A percentile compares a stretch with the other conserved stretches of the same genome.
These are phyloP conservation scores for Suhomyces choctaworum DNA, from an alignment of 1,139 yeast species.

Conservation along the genomic window DNA sequence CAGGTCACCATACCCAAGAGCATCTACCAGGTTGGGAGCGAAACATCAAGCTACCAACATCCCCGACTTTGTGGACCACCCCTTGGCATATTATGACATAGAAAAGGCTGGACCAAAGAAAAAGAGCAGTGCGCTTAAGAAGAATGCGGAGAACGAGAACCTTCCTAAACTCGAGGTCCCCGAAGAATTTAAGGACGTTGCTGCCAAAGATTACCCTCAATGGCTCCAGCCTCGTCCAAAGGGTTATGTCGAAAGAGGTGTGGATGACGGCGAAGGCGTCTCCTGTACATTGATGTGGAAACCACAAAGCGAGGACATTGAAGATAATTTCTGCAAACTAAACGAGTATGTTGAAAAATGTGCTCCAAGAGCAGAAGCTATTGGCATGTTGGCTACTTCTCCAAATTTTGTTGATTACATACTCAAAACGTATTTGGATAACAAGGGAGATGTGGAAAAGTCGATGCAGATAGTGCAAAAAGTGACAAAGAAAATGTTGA, in stretches of 20 bases:
- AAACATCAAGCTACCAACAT: constrained; percentile 70
- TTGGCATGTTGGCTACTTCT: constrained; percentile 36
- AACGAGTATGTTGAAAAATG: constrained; percentile 60
- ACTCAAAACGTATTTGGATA: constrained; percentile 52
- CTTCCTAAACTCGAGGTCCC: constrained; percentile 46
- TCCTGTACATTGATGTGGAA: constrained; percentile 75
- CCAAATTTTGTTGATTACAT: constrained; percentile 84
- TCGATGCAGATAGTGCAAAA: constrained; percentile 43
- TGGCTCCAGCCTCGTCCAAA: constrained; percentile 81
- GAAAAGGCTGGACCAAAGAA: constrained; percentile 22
- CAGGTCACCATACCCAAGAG: constrained; percentile 75
- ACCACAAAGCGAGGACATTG: constrained; percentile 36
- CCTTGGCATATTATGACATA: constrained; percentile 65
- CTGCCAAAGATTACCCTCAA: constrained; percentile 56
- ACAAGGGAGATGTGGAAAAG: constrained; percentile 47
- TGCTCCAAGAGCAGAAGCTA: constrained; percentile 53
- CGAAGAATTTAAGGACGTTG: constrained; percentile 39
- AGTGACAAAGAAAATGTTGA: constrained; percentile 58
- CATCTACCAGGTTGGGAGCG: constrained; percentile 74
- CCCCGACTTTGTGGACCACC: constrained; percentile 67
- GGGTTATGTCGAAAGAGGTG: constrained; percentile 87
- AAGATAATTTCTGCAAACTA: constrained; percentile 36
- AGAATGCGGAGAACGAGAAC: constrained; percentile 15
- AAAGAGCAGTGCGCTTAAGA: constrained; percentile 15
- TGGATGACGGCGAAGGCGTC: constrained; percentile 51